phyloP scores from a whole-genome alignment of 176 grass and related monocot species.

The Bonia amplexicaulis region DNA sequence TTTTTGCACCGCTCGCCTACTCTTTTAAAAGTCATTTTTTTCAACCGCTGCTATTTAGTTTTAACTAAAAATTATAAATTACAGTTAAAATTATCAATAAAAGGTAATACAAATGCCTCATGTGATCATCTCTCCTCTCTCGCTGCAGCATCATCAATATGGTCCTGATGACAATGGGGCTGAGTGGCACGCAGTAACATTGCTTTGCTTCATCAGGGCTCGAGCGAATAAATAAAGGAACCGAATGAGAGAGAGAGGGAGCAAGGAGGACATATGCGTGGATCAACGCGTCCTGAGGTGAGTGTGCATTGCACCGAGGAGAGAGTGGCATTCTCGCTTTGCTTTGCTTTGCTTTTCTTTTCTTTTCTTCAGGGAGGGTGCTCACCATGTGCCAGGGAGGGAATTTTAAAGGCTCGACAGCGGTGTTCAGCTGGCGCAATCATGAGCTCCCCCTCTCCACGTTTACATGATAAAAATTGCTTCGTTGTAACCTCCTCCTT shows the following conservation, averaged over 20 bases:
- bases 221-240: not conserved
- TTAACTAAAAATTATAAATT: too few species aligned
- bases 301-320: conserved; percentile 27
- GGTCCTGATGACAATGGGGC: not conserved
- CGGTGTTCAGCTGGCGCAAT: conserved; percentile 25
- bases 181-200: conserved; percentile 2
- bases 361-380: conserved; percentile 15
- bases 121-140: not conserved
- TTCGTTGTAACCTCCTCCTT: conserved; percentile 23
- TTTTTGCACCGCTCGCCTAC: too few species aligned
- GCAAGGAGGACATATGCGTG: not conserved
- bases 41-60: too few species aligned
- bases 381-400: conserved; percentile 36
- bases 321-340: not conserved
- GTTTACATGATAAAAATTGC: not conserved
- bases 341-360: not conserved
- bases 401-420: conserved; percentile 34
- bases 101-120: not conserved
- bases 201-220: not conserved
- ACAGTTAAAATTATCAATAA: too few species aligned
- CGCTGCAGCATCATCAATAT: not conserved
- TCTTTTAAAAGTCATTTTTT: too few species aligned
- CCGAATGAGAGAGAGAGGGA: not conserved
- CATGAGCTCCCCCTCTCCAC: not conserved
- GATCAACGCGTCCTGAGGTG: not conserved